Base-by-base conservation (phyloP, 2,329 filamentous ascomycete genomes). In the Ceratocystis papillata region DNA sequence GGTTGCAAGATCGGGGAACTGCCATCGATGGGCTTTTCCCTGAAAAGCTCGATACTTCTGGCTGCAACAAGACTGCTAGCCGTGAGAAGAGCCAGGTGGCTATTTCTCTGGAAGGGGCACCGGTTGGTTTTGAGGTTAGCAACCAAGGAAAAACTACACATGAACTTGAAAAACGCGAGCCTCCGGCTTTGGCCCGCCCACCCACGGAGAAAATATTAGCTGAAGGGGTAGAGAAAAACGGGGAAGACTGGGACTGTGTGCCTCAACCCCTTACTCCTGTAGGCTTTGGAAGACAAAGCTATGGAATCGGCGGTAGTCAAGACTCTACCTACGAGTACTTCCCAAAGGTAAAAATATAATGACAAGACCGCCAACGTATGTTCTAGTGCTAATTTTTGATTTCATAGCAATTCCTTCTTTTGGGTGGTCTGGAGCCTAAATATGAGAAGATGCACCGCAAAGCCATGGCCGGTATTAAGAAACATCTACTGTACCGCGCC, bases 1-100 rank as follows among this genome's bases (percentile, higher is more conserved):
- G 87, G 63, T 84, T 87, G 76, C 90, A 96, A 76, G 83, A 85
- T 70, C 77, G 78, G 2, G 82, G 79, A 4, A 92, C 88, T 0
- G 79, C 80, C 2, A 77, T 96, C 6, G 84, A 87, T 1, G 91
- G 92, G 1, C 82, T 96, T 71, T 96, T 93, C 78, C 90, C 92
- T 0, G 67, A 89, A 69, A 79, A 78, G 48, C 76, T 96, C 12
- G 90, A 96, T 75, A 86, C 87, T 8, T 88, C 87, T 30, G 91
- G 91, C 4, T 96, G 91, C 74, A 87, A 89, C 71, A 79, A 77
- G 67, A 81, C 82, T 0, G 79, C 79, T 0, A 73, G 74, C 28
- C 33, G 12, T 2, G 66, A 67, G 45, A 62, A 50, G 37, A 10
- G 70, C 70, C 3, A 53, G 72, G 22, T 63, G 15, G 33, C 62